Evolutionary conservation across 164 flowering plant species (phyloP).

Genomic region (Platanus orientalis): DNA sequence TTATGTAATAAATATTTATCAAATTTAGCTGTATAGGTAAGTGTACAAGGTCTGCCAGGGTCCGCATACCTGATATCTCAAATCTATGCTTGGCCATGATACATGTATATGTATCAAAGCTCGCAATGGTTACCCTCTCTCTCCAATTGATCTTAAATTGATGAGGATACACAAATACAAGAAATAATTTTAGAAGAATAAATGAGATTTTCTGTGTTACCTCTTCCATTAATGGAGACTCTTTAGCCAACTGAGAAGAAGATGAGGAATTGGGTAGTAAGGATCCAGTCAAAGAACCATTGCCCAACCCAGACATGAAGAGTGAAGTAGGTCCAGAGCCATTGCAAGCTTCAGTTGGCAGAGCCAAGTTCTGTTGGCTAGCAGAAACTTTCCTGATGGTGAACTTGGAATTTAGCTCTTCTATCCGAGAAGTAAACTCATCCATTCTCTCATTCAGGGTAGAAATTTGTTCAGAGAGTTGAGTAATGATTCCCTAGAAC

Average conservation of each 20-base stretch:
- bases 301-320: slow-evolving; percentile 60
- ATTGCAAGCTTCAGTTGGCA: slow-evolving; percentile 65
- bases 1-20: too few relatives aligned
- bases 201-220: slow-evolving; percentile 26
- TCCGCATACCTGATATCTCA: too few relatives aligned
- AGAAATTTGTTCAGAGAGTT: slow-evolving; percentile 89
- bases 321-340: slow-evolving; percentile 78
- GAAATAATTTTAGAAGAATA: too few relatives aligned
- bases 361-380: slow-evolving; percentile 58
- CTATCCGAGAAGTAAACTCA: slow-evolving; percentile 75
- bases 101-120: too few relatives aligned
- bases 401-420: slow-evolving; percentile 77
- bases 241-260: slow-evolving; percentile 71
- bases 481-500: slow-evolving; percentile 60
- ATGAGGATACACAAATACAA: too few relatives aligned
- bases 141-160: too few relatives aligned
- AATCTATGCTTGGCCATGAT: too few relatives aligned
- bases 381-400: slow-evolving; percentile 35
- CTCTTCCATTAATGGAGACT: slow-evolving; percentile 73
- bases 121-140: too few relatives aligned
- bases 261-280: slow-evolving; percentile 59
- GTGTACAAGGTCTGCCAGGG: too few relatives aligned
- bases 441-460: slow-evolving; percentile 85
- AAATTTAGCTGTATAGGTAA: too few relatives aligned
- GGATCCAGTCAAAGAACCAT: slow-evolving; percentile 67